phyloP scores from a whole-genome alignment of 768 basidiomycete genomes.

The Podaxis mareebaensis region DNA sequence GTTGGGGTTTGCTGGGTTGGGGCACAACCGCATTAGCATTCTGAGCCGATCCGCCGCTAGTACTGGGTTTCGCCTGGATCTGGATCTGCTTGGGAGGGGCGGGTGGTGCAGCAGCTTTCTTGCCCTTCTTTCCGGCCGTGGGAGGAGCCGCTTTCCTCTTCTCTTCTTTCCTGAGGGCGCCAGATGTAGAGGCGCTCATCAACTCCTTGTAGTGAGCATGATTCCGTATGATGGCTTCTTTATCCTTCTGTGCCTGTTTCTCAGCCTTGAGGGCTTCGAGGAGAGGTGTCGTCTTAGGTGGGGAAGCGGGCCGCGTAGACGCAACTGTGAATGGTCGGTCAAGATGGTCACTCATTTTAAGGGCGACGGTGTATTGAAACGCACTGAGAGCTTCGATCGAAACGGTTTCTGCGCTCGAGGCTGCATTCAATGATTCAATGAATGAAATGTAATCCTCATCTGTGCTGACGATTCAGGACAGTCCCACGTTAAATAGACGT shows the following conservation, averaged over 20 bases:
- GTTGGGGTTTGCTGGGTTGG: constrained; percentile 16
- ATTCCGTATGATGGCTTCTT: constrained; percentile 68
- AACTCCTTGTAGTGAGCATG: constrained; percentile 72
- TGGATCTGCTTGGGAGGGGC: constrained; percentile 17
- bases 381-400: constrained; percentile 66
- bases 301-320: constrained; percentile 55
- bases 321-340: constrained; percentile 48
- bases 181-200: constrained; percentile 23
- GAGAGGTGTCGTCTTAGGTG: constrained; percentile 85
- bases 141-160: constrained; percentile 29
- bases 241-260: constrained; percentile 71
- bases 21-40: constrained; percentile 16
- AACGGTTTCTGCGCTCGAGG: constrained; percentile 50
- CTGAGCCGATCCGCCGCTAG: constrained; percentile 9
- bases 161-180: constrained; percentile 36
- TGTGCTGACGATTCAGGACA: constrained; percentile 27
- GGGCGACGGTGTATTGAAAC: constrained; percentile 21
- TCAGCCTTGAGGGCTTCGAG: constrained; percentile 92
- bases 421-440: constrained; percentile 65
- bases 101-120: constrained; percentile 21
- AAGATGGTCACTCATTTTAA: background rate
- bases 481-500: background rate
- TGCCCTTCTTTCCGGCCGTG: constrained; percentile 18
- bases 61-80: constrained; percentile 11
- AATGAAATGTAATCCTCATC: constrained; percentile 87